phyloP scores from a whole-genome alignment of 805 yeast species.

The Ogataea degrootiae region DNA sequence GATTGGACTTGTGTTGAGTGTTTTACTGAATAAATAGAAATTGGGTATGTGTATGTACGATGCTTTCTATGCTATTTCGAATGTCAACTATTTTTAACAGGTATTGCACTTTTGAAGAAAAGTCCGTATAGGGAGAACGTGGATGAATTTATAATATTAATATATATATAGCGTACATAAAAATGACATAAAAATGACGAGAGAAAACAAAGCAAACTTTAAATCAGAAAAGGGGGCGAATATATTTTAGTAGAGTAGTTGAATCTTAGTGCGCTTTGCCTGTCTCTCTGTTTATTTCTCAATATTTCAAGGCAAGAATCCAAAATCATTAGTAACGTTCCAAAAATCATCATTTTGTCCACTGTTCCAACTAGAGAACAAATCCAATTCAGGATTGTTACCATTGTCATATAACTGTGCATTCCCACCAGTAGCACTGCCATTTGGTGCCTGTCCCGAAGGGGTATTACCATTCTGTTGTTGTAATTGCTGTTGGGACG shows the following conservation, averaged over 20 bases:
- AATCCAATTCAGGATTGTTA: conserved; percentile 7
- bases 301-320: conserved; percentile 34
- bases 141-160: not conserved
- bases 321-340: conserved; percentile 44
- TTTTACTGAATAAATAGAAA: not conserved
- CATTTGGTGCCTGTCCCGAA: not conserved
- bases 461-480: not conserved
- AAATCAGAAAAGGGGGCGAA: too few relatives aligned
- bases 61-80: too few relatives aligned
- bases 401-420: not conserved
- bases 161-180: not conserved
- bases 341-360: conserved; percentile 39
- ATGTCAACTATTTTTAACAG: too few relatives aligned
- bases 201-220: too few relatives aligned
- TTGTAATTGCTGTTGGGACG: not conserved
- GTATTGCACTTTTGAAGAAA: too few relatives aligned
- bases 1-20: conserved; percentile 22
- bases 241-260: too few relatives aligned
- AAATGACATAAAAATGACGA: too few relatives aligned
- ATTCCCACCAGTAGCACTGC: not conserved
- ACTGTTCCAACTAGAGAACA: conserved; percentile 19
- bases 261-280: too few relatives aligned
- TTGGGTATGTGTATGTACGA: too few relatives aligned
- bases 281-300: too few relatives aligned
- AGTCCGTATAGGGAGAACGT: not conserved